phyloP scores from a whole-genome alignment of 2,329 filamentous ascomycete species.

The Bertia moriformis region DNA sequence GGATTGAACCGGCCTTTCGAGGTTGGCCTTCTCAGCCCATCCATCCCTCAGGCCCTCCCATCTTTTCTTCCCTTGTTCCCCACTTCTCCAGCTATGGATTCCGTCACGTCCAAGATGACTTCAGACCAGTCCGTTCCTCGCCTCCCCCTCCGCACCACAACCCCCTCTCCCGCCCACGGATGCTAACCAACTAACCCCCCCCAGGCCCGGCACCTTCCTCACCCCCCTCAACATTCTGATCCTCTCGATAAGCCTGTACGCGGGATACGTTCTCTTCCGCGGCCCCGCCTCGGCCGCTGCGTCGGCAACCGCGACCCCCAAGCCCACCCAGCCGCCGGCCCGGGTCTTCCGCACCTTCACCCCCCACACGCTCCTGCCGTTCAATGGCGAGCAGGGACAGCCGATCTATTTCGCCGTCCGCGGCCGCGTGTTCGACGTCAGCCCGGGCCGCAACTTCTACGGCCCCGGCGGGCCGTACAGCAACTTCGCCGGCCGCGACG shows the following conservation, averaged over 20 bases:
- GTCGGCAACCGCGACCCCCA: too few relatives aligned
- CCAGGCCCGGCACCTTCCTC: constrained; percentile 25
- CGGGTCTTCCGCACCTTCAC: constrained; percentile 58
- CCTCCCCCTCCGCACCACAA: too few relatives aligned
- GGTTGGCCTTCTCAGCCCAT: too few relatives aligned
- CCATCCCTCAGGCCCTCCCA: too few relatives aligned
- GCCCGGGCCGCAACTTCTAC: constrained; percentile 79
- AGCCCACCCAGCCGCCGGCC: constrained; percentile 29
- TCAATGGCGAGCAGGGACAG: constrained; percentile 59
- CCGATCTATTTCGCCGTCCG: constrained; percentile 87
- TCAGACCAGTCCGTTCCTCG: too few relatives aligned
- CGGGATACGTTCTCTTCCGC: constrained; percentile 38
- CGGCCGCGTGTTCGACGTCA: constrained; percentile 82
- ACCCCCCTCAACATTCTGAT: constrained; percentile 53
- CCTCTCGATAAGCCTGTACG: constrained; percentile 37
- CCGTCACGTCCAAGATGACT: too few relatives aligned
- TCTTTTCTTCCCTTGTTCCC: too few relatives aligned
- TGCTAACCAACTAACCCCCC: not conserved
- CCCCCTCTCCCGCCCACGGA: not conserved
- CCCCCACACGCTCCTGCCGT: constrained; percentile 67
- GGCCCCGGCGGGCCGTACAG: constrained; percentile 87
- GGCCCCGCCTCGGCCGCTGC: constrained; percentile 25
- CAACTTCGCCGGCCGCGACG: constrained; percentile 91
- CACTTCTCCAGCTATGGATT: too few relatives aligned
- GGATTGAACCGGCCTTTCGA: too few relatives aligned